These are phyloP conservation scores for Leucocoprinus sp. DNA, from an alignment of 768 basidiomycete species.

Conservation along the genomic window DNA sequence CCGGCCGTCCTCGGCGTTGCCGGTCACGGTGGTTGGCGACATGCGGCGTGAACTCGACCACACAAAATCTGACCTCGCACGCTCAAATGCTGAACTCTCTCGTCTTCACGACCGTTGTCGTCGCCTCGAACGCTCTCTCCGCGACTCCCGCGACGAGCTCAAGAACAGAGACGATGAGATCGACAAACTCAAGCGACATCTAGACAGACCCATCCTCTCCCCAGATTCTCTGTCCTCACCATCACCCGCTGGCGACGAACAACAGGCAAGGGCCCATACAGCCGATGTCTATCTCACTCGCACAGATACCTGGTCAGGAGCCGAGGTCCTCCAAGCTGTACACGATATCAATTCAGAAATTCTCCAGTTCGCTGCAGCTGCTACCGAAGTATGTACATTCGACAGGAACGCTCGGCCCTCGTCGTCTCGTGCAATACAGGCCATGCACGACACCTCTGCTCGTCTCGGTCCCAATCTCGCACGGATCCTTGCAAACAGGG, in stretches of 20 bases:
- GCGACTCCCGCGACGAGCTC: slow-evolving; percentile 55
- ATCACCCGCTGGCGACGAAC: slow-evolving; percentile 32
- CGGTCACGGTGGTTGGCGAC: slow-evolving; percentile 30
- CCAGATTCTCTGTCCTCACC: slow-evolving; percentile 14
- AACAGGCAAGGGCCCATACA: slow-evolving; percentile 47
- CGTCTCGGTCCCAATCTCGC: slow-evolving; percentile 59
- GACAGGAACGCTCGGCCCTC: slow-evolving; percentile 12
- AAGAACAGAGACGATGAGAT: slow-evolving; percentile 52
- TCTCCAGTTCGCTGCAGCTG: slow-evolving; percentile 70
- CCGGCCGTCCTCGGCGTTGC: slow-evolving; percentile 38
- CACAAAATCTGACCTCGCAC: slow-evolving; percentile 46
- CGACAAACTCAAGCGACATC: slow-evolving; percentile 35
- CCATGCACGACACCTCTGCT: slow-evolving; percentile 50
- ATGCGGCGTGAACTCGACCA: slow-evolving; percentile 53
- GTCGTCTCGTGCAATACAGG: slow-evolving; percentile 33
- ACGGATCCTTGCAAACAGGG: slow-evolving; percentile 49
- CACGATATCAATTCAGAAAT: slow-evolving; percentile 77
- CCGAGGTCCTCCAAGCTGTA: slow-evolving; percentile 70
- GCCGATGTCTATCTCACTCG: slow-evolving; percentile 66
- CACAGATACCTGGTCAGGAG: slow-evolving; percentile 68
- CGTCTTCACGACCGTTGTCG: slow-evolving; percentile 57
- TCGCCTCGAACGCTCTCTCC: slow-evolving; percentile 53
- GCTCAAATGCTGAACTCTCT: slow-evolving; percentile 43
- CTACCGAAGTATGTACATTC: slow-evolving; percentile 60
- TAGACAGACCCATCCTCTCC: slow-evolving; percentile 13